These are phyloP conservation scores for Clarireedia sp. DNA, from an alignment of 2,329 filamentous ascomycete species.

Conservation along the genomic window DNA sequence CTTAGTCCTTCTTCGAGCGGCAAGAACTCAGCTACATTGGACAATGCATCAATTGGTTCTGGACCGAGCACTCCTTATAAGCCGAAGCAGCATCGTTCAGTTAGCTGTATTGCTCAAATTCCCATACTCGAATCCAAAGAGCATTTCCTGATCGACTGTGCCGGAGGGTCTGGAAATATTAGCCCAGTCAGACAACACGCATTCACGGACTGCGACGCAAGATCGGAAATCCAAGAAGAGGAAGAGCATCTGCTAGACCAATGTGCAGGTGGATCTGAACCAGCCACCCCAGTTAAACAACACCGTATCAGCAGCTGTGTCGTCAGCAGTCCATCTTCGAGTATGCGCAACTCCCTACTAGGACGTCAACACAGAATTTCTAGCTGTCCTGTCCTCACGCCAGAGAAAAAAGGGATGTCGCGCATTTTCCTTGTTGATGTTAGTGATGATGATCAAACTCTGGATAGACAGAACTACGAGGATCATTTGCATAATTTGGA, in stretches of 20 bases:
- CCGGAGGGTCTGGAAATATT: not conserved
- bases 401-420: not conserved
- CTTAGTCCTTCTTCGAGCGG: not conserved
- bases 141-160: not conserved
- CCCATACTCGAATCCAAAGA: not conserved
- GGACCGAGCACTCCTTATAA: not conserved
- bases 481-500: conserved; percentile 2
- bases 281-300: not conserved
- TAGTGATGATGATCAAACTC: not conserved
- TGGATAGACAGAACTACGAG: not conserved
- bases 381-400: conserved; percentile 1
- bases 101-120: not conserved
- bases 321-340: not conserved
- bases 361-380: not conserved
- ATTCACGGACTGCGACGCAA: not conserved
- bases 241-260: not conserved
- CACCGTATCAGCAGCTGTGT: conserved; percentile 3
- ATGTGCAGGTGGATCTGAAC: not conserved
- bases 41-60: not conserved
- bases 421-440: not conserved
- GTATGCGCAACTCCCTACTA: not conserved
- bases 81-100: not conserved
- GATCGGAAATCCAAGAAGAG: not conserved
- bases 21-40: not conserved
- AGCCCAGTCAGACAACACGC: conserved; percentile 1